Percentiles rank a stretch among this genome's conserved stretches.
Conservation (phyloP, 2,329 filamentous ascomycete species). For the Phyllosticta citrichinensis region DNA sequence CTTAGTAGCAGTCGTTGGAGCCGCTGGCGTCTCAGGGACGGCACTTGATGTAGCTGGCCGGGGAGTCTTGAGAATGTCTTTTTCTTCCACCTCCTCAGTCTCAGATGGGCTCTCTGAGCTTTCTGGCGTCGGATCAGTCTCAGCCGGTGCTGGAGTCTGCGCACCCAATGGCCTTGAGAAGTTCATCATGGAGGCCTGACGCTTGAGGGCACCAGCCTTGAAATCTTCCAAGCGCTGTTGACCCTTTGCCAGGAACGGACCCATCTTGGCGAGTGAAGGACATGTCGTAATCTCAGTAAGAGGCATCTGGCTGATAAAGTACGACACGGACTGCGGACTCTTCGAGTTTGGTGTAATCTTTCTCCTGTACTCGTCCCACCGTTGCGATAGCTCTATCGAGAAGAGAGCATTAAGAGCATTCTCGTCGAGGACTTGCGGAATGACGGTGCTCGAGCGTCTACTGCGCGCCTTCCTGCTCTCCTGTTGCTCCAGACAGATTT, state of each 20-base stretch:
- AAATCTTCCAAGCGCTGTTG: conserved; percentile 60
- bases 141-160: not conserved
- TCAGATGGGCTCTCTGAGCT: not conserved
- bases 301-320: conserved; percentile 52
- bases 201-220: conserved; percentile 46
- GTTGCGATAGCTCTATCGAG: conserved; percentile 34
- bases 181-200: not conserved
- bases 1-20: not conserved
- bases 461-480: conserved; percentile 20
- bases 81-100: not conserved
- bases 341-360: conserved; percentile 33
- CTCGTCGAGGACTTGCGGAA: conserved; percentile 31
- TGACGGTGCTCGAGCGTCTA: conserved; percentile 10
- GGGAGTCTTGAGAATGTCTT: not conserved
- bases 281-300: conserved; percentile 44
- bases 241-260: conserved; percentile 53
- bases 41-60: not conserved
- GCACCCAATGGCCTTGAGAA: not conserved
- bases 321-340: conserved; percentile 28
- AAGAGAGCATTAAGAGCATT: conserved; percentile 41
- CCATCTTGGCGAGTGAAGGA: conserved; percentile 42
- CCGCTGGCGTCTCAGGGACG: not conserved
- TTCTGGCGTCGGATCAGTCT: not conserved
- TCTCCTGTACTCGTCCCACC: conserved; percentile 36
- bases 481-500: conserved; percentile 32